Evolutionary conservation across 164 flowering plant species (phyloP), one percentile per base, ranked within the genome.

Genomic region (Magnolia kwangsiensis): DNA sequence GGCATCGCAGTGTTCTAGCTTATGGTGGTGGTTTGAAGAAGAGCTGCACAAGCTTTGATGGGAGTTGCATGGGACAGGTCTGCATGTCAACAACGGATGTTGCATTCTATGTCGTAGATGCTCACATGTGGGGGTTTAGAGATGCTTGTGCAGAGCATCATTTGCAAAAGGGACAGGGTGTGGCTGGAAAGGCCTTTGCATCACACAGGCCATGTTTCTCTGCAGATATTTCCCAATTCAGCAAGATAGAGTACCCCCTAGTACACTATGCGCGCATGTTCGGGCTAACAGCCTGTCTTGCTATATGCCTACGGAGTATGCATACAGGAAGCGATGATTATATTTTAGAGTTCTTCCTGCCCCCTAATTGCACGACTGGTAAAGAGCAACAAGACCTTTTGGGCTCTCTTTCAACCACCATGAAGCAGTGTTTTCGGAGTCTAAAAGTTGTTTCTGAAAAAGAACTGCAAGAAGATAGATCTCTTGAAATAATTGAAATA

Each of bases 131-230:
- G 98, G 94, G 98, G 61, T 96, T 96, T 66, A 87, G 97, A 2
- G 99, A 91, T 75, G 99, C 99, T 9, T 96, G 98, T 85, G 85
- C 88, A 18, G 99, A 96, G 85, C 99, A 96, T 82, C 99, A 96
- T 86, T 80, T 96, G 50, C 97, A 88, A 72, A 90, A 84, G 81
- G 98, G 93, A 51, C 98, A 96, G 75, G 99, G 99, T 7, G 97
- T 94, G 77, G 89, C 91, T 76, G 99, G 99, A 75, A 83, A 87
- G 81, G 97, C 99, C 49, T 96, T 90, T 84, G 72, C 80, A 71
- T 87, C 93, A 31, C 92, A 77, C 4, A 83, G 77, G 73, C 72
- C 88, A 23, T 89, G 92, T 80, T 96, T 91, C 82, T 94, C 93
- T n/a, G 69, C 72, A 31, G 89, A 96, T 78, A 81, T 94, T 69